Evolutionary conservation across 2,329 filamentous ascomycete species (phyloP).

Genomic region (Tolypocladium tropicale): DNA sequence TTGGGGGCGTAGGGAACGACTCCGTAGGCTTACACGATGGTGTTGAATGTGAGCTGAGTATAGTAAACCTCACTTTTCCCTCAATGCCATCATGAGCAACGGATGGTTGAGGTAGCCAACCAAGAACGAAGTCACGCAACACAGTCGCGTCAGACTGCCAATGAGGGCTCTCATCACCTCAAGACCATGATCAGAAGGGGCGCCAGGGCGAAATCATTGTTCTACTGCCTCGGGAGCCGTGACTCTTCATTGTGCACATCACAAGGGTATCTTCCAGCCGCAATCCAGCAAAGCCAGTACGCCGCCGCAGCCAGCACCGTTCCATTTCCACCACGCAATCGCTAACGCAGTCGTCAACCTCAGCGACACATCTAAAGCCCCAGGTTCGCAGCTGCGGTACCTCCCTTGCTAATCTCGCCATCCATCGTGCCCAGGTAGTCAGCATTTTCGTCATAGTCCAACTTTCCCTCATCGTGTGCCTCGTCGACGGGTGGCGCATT

Average conservation of each 20-base stretch:
- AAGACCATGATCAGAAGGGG: not conserved
- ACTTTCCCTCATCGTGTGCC: not conserved
- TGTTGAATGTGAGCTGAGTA: too few species aligned
- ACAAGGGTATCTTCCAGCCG: not conserved
- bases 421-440: not conserved
- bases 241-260: not conserved
- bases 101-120: too few species aligned
- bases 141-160: too few species aligned
- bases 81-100: too few species aligned
- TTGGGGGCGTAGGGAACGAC: too few species aligned
- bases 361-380: not conserved
- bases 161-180: too few species aligned
- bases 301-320: not conserved
- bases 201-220: not conserved
- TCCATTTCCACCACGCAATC: too few species aligned
- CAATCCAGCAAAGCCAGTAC: not conserved
- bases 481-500: not conserved
- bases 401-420: conserved; percentile 2
- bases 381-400: not conserved
- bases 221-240: not conserved
- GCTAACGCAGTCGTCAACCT: not conserved
- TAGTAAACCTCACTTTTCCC: too few species aligned
- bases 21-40: too few species aligned
- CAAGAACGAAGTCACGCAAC: too few species aligned
- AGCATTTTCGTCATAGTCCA: not conserved